Base-by-base conservation (phyloP, 805 yeast genomes). In the Barnettozyma salicaria region DNA sequence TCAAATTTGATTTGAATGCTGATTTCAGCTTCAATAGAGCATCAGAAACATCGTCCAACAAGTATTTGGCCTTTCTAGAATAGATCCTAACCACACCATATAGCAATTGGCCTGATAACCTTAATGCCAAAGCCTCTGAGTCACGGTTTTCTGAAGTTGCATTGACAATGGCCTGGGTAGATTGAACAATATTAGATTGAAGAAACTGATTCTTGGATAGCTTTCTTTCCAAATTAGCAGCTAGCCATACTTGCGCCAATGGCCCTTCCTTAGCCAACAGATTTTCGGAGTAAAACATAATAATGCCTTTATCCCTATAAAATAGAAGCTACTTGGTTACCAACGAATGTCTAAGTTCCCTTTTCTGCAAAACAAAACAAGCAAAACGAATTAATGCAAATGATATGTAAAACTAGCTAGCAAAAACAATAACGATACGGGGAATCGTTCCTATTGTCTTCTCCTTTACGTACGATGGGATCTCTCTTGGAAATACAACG, bases 181-280 rank as follows among this genome's bases (percentile, higher is more conserved):
- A 80, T 42, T 77, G 72, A 11, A 72, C 55, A 40, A 89, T 78
- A 49, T 83, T 74, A 11, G 96, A 80, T 49, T 74, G 78, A 33
- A 86, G 64, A 30, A 80, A 66, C 53, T 84, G 90, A 36, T 74
- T 76, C 49, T 81, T 80, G 29, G 88, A 71, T 23, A 85, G 70
- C 47, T 79, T 80, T 50, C 77, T 76, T 49, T 88, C 95, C 60
- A 88, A 71, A 55, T 85, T 88, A 16, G 96, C 90, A 8, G 96
- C 96, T 32, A 88, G 67, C 96, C 96, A 88, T 7, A 87, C 88
- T 46, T 80, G 84, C 3, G 94, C 95, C 42, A 88, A 65, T 1
- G 95, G 95, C 3, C 95, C 94, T 53, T 79, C 79, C 42, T 75
- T 78, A 2, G 84, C 67, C 16, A 79, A 64, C 22, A 77, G 57